phyloP scores from a whole-genome alignment of 352 stramenopile genomes.

The Paralagenidium karlingii region DNA sequence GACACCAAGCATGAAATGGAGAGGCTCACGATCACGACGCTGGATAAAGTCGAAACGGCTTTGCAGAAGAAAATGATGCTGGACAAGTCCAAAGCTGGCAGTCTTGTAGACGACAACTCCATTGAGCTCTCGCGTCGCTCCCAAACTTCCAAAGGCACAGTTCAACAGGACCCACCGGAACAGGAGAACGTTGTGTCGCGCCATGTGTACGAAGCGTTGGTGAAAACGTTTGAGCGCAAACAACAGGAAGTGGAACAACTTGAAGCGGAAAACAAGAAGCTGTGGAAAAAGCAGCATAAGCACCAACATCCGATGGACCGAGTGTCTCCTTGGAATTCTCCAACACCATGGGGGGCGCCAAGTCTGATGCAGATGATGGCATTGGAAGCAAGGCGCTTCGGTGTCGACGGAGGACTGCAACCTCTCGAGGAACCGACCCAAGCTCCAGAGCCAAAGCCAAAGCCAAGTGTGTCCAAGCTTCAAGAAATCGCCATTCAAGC shows the following conservation, averaged over 20 bases:
- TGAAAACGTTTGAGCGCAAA: slow-evolving; percentile 38
- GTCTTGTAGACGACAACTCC: background rate
- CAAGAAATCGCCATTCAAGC: too few species aligned
- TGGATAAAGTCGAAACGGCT: too few species aligned
- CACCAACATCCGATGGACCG: slow-evolving; percentile 14
- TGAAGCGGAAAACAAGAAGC: slow-evolving; percentile 42
- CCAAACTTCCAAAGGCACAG: background rate
- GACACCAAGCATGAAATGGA: background rate
- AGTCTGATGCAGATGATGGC: slow-evolving; percentile 36
- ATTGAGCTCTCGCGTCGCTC: background rate
- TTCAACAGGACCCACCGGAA: background rate
- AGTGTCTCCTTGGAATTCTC: too few species aligned
- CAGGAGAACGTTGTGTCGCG: slow-evolving; percentile 27
- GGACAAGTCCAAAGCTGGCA: too few species aligned
- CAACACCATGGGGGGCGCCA: slow-evolving; percentile 9
- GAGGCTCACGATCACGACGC: too few species aligned
- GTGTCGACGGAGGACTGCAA: slow-evolving; percentile 21
- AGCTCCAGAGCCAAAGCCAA: background rate
- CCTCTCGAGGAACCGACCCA: slow-evolving; percentile 3
- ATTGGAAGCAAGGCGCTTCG: slow-evolving; percentile 51
- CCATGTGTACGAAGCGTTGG: slow-evolving; percentile 45
- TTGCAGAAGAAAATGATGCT: too few species aligned
- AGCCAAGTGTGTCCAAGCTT: too few species aligned
- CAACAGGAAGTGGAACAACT: slow-evolving; percentile 47
- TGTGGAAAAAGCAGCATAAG: slow-evolving; percentile 30